Conservation (phyloP, 331 rosid genomes). For the Malus hybrid region DNA sequence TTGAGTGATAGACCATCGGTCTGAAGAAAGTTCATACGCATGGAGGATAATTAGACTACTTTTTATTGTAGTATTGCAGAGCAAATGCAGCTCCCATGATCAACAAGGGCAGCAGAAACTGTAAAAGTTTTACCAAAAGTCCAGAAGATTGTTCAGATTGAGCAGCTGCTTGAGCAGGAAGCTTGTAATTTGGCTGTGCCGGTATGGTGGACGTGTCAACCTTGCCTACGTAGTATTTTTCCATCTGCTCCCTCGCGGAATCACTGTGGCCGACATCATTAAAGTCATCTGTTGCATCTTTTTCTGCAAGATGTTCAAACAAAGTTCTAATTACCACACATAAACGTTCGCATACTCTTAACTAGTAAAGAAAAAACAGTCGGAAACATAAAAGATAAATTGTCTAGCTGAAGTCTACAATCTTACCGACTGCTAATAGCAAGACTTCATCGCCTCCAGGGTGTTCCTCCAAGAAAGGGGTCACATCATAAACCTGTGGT, state of each 20-base stretch:
- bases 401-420: not conserved
- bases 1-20: not conserved
- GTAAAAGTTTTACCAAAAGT: constrained; percentile 35
- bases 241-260: constrained; percentile 52
- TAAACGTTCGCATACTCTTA: not conserved
- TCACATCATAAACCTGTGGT: constrained; percentile 76
- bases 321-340: not conserved
- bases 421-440: constrained; percentile 58
- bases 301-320: constrained; percentile 39
- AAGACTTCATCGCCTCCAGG: constrained; percentile 94
- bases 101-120: constrained; percentile 56
- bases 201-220: constrained; percentile 53
- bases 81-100: constrained; percentile 52
- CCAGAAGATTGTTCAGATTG: constrained; percentile 36
- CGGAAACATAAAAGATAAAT: not conserved
- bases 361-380: not conserved
- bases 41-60: constrained; percentile 11
- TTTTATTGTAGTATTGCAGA: constrained; percentile 46
- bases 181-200: constrained; percentile 9
- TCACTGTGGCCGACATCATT: constrained; percentile 82
- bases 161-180: constrained; percentile 17
- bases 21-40: not conserved
- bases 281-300: constrained; percentile 82
- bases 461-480: constrained; percentile 79
- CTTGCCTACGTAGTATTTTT: constrained; percentile 50